Base-by-base conservation (phyloP, 2,329 filamentous ascomycete species). In the Colletotrichum zoysiae region DNA sequence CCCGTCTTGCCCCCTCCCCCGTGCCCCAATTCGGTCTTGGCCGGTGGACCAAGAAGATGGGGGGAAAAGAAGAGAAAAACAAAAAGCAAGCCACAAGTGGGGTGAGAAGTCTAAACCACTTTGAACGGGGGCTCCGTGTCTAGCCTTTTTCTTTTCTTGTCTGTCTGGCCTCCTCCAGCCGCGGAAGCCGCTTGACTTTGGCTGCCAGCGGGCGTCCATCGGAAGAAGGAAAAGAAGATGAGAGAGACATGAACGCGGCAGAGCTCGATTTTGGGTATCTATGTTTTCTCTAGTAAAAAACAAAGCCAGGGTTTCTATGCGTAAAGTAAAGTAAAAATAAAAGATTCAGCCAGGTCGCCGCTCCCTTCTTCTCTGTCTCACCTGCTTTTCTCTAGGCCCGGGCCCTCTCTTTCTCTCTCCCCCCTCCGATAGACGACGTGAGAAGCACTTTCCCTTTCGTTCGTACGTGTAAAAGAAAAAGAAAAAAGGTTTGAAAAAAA, bases 221-320 rank as follows among this genome's bases (percentile, higher is more conserved):
- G 33, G 23, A 57, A 2, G 33, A 35, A 42, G 2, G 9, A 6
- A 7, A 23, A 16, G 12, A 0, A 0, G 30, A 5, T 18, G 20
- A 20, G 20, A 12, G n/a, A 20, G 5, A 26, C 12, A 5, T 35
- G 30, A 16, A 26, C 8, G 16, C 33, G 35, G 38, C 26, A 38
- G 46, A 26, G 38, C 14, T 58, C 26, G 12, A 48, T 46, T 58
- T 20, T 56, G 61, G 69, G 69, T 71, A 71, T 71, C 69, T 69
- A 59, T 71, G 68, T 71, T 64, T 68, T 68, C 44, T 62, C 46
- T 51, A 68, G 23, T 11, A 18, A 57, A 26, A 58, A 20, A 44
- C 4, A 3, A 5, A 57, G 30, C 51, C 40, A 38, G 56, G 23
- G 3, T 20, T 38, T 44, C 11, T 44, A 51, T 35, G n/a, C 33